Evolutionary conservation across 371 early-diverging fungal species (phyloP), one percentile per base, ranked within the genome.

Genomic region (Mycotypha africana): DNA sequence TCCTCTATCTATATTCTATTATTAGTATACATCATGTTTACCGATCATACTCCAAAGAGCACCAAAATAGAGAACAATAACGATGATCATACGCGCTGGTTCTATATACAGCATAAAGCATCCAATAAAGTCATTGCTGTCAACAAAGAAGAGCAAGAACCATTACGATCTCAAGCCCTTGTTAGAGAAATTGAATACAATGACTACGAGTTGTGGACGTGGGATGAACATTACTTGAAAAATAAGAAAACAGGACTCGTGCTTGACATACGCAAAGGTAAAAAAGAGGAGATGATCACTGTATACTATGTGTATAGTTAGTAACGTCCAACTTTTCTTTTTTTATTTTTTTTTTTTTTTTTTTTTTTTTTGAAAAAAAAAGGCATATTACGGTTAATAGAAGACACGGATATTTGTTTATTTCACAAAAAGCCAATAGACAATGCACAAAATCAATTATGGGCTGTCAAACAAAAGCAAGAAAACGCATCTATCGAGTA

Each of bases 261-360:
- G 12, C 45, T 67, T 2, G 67, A 67, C 40, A 62, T 67, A 23
- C 67, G 63, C 19, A 67, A 67, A 58, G 67, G 67, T 58, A 58
- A 38, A n/a, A n/a, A n/a, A n/a, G n/a, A n/a, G n/a, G n/a, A n/a
- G n/a, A n/a, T n/a, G n/a, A n/a, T n/a, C n/a, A n/a, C n/a, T n/a
- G n/a, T n/a, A n/a, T n/a, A n/a, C n/a, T n/a, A n/a, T n/a, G n/a
- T n/a, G n/a, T n/a, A n/a, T n/a, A n/a, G n/a, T n/a, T n/a, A n/a
- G n/a, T n/a, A n/a, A n/a, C n/a, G n/a, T n/a, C 25, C 10, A 28
- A 8, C 28, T 28, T 28, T 28, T 28, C 5, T 36, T 4, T 36
- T 4, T 17, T 36, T 16, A 19, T 16, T 2, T 11, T 16, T 32
- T 15, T 17, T 36, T 4, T 16, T 9, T 36, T 14, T 36, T 15